Evolutionary conservation across 805 yeast species (phyloP), one percentile per base, ranked within the genome.

Genomic region (Candida taoyuanica): DNA sequence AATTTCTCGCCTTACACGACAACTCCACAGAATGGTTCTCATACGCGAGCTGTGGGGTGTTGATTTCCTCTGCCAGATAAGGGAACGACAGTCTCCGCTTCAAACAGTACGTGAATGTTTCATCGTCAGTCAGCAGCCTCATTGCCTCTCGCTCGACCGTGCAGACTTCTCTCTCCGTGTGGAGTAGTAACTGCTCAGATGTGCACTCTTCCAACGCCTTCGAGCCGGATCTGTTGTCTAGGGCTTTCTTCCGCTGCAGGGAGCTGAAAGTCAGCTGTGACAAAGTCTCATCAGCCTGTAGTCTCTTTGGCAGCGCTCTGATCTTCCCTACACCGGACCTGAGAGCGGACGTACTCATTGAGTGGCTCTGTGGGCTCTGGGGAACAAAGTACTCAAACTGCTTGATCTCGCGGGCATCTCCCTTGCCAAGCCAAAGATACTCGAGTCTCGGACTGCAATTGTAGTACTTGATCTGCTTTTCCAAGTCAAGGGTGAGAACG

Each of bases 361-460:
- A 33, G 5, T 43, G 27, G 1, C 37, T 23, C 15, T 37, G 42
- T n/a, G 41, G 34, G 23, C 32, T 28, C 2, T 37, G 32, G 11
- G 40, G 32, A 14, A 39, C 32, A 25, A 40, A 40, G 20, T 44
- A 39, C 15, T 50, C 52, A 35, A 51, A 55, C 14, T 48, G 49
- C 32, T 51, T 54, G 13, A 64, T 34, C 33, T 66, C 64, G 14
- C 63, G 52, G 19, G 62, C 59, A 31, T 59, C 54, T 5, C 79
- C 82, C 48, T 71, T 73, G 4, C 73, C 76, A 31, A 60, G 61
- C 75, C 80, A 79, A 14, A 74, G 46, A 38, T 67, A 64, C 7
- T 60, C 59, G 36, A 66, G 39, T 23, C 63, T 51, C 8, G 67
- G 65, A 40, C 63, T 59, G 44, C 54, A 49, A 17, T 32, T 32